Evolutionary conservation across 2,329 filamentous ascomycete species (phyloP), one percentile per base, ranked within the genome.

Genomic region (Chalaropsis thielavioides): DNA sequence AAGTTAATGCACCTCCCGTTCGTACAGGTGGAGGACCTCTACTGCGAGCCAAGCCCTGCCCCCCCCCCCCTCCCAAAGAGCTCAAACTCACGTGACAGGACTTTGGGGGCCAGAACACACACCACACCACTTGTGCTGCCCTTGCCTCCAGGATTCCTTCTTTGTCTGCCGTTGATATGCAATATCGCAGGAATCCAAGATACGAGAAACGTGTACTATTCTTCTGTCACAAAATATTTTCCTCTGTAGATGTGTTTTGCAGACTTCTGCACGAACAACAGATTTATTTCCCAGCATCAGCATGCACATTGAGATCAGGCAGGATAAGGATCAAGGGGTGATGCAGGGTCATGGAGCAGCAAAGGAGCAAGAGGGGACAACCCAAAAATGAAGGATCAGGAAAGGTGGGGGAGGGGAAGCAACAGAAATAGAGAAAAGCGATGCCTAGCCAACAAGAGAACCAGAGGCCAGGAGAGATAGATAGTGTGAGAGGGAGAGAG

Each of bases 331-430:
- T 56, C 51, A 56, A 56, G 51, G 51, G 59, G 22, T 65, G 68
- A 58, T 24, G 62, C 66, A 31, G 49, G 65, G 51, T 58, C 64
- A 27, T 38, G 65, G 51, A 58, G 59, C 59, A 15, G 22, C 4
- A 15, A 6, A 31, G 31, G 31, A 31, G 31, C 3, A 31, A 6
- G 31, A 19, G 19, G 46, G 46, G 46, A 49, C 46, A 49, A 49
- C 31, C 31, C 31, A 31, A 31, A 6, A 44, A 51, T 66, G 65
- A 67, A 69, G 64, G 63, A 65, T 66, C 66, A 65, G 67, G 66
- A 67, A 64, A 61, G 62, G 67, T 59, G 61, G 49, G 66, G 64
- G 64, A 66, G 68, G 62, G 66, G 61, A 13, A 49, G 46, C 46
- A 61, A 67, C 31, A 31, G 31, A 31, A 31, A 2, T 3, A 31